Percentiles rank a stretch among this genome's conserved stretches.
These are phyloP conservation scores for Agaricus subrufescens DNA, from an alignment of 768 basidiomycete genomes.

Conservation along the genomic window DNA sequence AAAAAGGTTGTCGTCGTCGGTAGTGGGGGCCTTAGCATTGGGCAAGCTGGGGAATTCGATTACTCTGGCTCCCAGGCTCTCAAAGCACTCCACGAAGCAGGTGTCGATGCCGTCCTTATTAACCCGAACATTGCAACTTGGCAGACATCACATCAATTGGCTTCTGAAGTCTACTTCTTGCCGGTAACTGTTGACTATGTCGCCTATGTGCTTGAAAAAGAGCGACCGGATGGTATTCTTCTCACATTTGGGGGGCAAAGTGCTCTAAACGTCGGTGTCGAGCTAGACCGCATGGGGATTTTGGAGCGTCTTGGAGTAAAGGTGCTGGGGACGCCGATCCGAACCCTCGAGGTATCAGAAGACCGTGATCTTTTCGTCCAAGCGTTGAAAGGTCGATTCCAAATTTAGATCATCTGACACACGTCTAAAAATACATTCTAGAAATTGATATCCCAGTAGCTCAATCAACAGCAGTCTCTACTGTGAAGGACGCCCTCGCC, in stretches of 20 bases:
- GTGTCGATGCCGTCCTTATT: conserved; percentile 90
- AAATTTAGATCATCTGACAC: not conserved
- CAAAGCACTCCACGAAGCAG: conserved; percentile 95
- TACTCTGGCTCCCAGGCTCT: conserved; percentile 99
- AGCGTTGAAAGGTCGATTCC: conserved; percentile 80
- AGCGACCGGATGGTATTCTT: conserved; percentile 94
- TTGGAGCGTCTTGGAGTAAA: conserved; percentile 88
- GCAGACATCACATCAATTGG: conserved; percentile 98
- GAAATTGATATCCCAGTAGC: conserved; percentile 97
- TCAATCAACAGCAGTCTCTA: conserved; percentile 94
- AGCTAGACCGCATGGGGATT: conserved; percentile 94
- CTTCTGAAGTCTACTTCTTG: conserved; percentile 95
- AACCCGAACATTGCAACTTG: conserved; percentile 99
- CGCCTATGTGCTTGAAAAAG: conserved; percentile 97
- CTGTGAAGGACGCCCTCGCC: conserved; percentile 85
- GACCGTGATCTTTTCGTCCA: conserved; percentile 95
- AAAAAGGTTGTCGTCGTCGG: conserved; percentile 96
- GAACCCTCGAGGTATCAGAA: conserved; percentile 93
- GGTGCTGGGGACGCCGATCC: conserved; percentile 93
- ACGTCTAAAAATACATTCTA: conserved; percentile 26
- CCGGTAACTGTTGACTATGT: conserved; percentile 97
- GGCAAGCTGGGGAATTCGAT: conserved; percentile 99
- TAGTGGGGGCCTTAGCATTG: conserved; percentile 92
- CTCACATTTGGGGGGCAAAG: conserved; percentile 98
- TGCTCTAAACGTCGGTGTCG: conserved; percentile 96